Evolutionary conservation across 139 green algal species (phyloP).

Genomic region (Coelastrella sp.): DNA sequence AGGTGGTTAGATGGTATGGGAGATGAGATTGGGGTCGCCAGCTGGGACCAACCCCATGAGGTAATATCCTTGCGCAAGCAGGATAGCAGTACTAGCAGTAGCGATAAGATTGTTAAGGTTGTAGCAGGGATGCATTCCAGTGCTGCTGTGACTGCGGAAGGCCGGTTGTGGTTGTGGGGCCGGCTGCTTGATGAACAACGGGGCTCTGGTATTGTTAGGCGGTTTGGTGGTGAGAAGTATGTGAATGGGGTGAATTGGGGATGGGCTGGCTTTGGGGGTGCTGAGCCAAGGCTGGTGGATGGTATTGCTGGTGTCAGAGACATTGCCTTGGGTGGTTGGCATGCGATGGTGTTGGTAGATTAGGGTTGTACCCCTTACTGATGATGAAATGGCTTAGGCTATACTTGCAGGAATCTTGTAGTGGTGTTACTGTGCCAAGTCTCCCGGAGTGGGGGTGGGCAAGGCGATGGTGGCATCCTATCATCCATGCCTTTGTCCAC

Average conservation of each 20-base stretch:
- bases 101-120: slow-evolving; percentile 39
- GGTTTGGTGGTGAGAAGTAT: slow-evolving; percentile 21
- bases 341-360: slow-evolving; percentile 52
- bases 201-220: slow-evolving; percentile 36
- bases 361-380: too few relatives aligned
- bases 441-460: too few relatives aligned
- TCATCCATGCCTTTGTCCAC: too few relatives aligned
- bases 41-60: slow-evolving; percentile 48
- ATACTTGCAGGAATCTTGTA: too few relatives aligned
- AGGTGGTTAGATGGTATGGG: slow-evolving; percentile 46
- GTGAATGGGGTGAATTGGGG: slow-evolving; percentile 44
- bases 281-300: slow-evolving; percentile 48
- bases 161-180: slow-evolving; percentile 73
- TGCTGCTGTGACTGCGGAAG: slow-evolving; percentile 62
- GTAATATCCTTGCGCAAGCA: slow-evolving; percentile 42
- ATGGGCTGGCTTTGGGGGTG: slow-evolving; percentile 62
- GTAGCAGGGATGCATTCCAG: slow-evolving; percentile 61
- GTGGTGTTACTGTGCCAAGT: too few relatives aligned
- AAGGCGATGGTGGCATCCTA: too few relatives aligned
- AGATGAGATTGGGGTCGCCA: slow-evolving; percentile 1
- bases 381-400: too few relatives aligned
- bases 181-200: slow-evolving; percentile 63
- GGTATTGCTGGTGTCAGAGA: slow-evolving; percentile 55
- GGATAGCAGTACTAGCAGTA: not conserved
- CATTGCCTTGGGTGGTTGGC: slow-evolving; percentile 63